Evolutionary conservation across 805 yeast species (phyloP), one percentile per base, ranked within the genome.

Genomic region (Millerozyma miso): DNA sequence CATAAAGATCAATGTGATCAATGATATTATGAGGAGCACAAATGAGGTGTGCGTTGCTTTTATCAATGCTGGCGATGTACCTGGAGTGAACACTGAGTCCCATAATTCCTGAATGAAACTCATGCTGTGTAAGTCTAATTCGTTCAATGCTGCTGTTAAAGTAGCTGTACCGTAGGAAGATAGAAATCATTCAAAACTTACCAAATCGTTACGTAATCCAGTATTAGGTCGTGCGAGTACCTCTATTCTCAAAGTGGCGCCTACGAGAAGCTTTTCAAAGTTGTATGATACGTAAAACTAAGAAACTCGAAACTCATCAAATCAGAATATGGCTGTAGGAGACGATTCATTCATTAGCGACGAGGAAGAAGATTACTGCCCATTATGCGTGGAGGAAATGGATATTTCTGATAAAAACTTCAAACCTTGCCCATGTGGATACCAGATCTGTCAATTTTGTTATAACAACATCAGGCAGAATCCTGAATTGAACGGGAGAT

Each of bases 401-500:
- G 99, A 93, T 65, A 81, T 91, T 38, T 85, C 96, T 14, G 99
- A 93, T 66, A 88, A 86, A 59, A 88, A 89, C 69, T 93, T 93
- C 74, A 88, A 85, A 63, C 99, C 99, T n/a, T 93, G 99, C 72
- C 98, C 98, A 1, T 93, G 99, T 70, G 99, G 99, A 15, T 93
- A 93, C 59, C 97, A 95, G 63, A 87, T 93, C 45, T 93, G 99
- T 64, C 98, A 91, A 73, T 93, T 93, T 61, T 93, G 99, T 65
- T 93, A 91, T 74, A 93, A 93, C 69, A 91, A 90, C 62, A 93
- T 93, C 56, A 79, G 97, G 50, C 93, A 88, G 51, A 91, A 91
- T 54, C 97, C 97, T 1, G 97, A 93, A 61, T 71, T 91, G 49
- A 90, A 90, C 60, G 98, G 97, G 2, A 80, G 88, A 52, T 93